A percentile compares a stretch with the other conserved stretches of the same genome.
These are phyloP conservation scores for Arbutus unedo DNA, from an alignment of 148 eudicot genomes.

Conservation along the genomic window DNA sequence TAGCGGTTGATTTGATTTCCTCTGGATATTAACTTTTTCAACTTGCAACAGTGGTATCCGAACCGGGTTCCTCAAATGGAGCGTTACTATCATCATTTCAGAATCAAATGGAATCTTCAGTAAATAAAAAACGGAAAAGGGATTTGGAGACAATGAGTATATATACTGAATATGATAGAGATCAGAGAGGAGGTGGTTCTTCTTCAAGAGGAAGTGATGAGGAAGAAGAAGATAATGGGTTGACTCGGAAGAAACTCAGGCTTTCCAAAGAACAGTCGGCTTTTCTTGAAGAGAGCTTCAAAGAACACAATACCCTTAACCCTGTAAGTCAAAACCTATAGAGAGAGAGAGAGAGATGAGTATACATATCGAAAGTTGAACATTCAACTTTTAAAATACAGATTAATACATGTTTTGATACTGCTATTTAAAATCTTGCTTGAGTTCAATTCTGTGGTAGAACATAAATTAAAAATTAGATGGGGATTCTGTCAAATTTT, in stretches of 20 bases:
- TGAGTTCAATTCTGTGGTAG: too few species aligned
- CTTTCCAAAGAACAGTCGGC: constrained; percentile 78
- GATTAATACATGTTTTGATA: too few species aligned
- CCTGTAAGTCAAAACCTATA: constrained; percentile 47
- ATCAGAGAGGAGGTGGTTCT: constrained; percentile 10
- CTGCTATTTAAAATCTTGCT: too few species aligned
- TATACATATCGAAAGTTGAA: too few species aligned
- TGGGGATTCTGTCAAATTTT: too few species aligned
- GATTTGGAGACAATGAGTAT: constrained; percentile 19
- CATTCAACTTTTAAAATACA: too few species aligned
- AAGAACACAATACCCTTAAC: constrained; percentile 71
- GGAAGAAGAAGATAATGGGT: constrained; percentile 41
- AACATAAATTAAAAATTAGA: too few species aligned
- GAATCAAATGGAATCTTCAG: constrained; percentile 45
- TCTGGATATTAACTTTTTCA: not conserved
- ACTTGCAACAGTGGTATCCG: constrained; percentile 37
- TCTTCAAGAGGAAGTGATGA: constrained; percentile 53
- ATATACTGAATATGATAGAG: constrained; percentile 13
- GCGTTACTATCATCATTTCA: constrained; percentile 50
- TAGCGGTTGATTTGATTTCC: not conserved
- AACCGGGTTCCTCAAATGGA: constrained; percentile 45
- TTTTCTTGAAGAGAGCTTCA: constrained; percentile 81
- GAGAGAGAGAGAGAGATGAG: not conserved
- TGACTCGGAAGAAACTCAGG: constrained; percentile 60
- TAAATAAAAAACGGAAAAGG: constrained; percentile 21